phyloP scores from a whole-genome alignment of 805 yeast species.

The Yarrowia yakushimensis region DNA sequence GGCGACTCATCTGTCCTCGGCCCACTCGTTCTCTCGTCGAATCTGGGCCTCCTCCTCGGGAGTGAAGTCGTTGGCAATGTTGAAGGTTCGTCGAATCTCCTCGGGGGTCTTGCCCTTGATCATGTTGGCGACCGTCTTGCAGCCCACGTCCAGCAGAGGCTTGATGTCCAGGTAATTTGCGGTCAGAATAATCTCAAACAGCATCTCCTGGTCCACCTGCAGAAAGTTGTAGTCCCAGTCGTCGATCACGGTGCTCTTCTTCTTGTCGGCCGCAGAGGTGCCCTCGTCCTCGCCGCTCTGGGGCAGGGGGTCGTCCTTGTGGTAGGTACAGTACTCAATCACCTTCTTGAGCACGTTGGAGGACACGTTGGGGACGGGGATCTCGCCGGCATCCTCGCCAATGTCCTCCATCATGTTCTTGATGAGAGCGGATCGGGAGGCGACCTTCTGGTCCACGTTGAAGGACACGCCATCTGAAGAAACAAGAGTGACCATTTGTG shows the following conservation, averaged over 20 bases:
- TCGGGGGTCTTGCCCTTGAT: conserved; percentile 47
- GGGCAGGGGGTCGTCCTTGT: conserved; percentile 60
- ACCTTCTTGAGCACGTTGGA: conserved; percentile 79
- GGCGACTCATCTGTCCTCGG: conserved; percentile 39
- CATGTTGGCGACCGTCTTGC: conserved; percentile 50
- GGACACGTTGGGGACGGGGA: conserved; percentile 83
- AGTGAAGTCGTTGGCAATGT: conserved; percentile 46
- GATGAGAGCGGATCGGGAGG: conserved; percentile 79
- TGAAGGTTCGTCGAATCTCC: conserved; percentile 46
- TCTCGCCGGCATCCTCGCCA: conserved; percentile 59
- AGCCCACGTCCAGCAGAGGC: conserved; percentile 46
- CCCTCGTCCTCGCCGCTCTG: conserved; percentile 66
- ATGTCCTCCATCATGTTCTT: conserved; percentile 72
- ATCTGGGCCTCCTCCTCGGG: conserved; percentile 49
- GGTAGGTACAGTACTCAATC: conserved; percentile 96
- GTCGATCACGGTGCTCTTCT: conserved; percentile 78
- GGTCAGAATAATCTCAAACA: conserved; percentile 47
- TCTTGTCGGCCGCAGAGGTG: conserved; percentile 50
- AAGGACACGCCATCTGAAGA: conserved; percentile 70
- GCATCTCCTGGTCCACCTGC: conserved; percentile 74
- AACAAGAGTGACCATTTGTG: conserved; percentile 43
- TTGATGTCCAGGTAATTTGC: conserved; percentile 48
- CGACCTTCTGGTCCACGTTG: conserved; percentile 53
- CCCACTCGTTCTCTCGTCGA: conserved; percentile 48
- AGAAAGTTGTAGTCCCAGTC: conserved; percentile 95